Evolutionary conservation across 805 yeast species (phyloP).

Genomic region (Candida gorgasii): DNA sequence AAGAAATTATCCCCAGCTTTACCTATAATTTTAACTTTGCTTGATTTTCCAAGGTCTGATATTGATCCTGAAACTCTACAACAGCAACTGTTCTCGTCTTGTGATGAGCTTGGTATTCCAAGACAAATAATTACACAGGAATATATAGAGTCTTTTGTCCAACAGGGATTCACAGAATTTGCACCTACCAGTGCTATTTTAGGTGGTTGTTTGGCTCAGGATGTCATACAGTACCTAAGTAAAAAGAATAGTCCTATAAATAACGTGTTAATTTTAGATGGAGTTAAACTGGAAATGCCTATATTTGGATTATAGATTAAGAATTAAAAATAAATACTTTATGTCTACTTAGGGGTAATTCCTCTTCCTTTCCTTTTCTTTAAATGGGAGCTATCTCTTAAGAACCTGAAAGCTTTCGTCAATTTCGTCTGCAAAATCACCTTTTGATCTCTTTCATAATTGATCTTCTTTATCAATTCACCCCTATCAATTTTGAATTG

Average conservation of each 20-base stretch:
- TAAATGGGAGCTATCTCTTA: conserved; percentile 41
- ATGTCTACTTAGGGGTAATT: conserved; percentile 28
- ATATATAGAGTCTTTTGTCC: conserved; percentile 40
- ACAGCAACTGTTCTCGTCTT: conserved; percentile 26
- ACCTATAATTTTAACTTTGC: conserved; percentile 59
- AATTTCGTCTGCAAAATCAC: conserved; percentile 27
- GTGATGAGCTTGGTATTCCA: conserved; percentile 42
- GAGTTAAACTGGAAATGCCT: conserved; percentile 71
- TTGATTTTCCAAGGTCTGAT: conserved; percentile 41
- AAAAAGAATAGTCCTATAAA: conserved; percentile 78
- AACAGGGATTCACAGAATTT: conserved; percentile 63
- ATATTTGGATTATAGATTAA: conserved; percentile 59
- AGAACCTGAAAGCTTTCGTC: conserved; percentile 33
- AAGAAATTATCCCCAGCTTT: conserved; percentile 55
- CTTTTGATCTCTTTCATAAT: conserved; percentile 24
- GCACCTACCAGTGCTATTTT: conserved; percentile 83
- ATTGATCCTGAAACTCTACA: conserved; percentile 32
- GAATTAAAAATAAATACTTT: background rate
- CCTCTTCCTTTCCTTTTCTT: conserved; percentile 45
- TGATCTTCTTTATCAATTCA: conserved; percentile 22
- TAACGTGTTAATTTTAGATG: conserved; percentile 78
- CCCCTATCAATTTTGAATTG: conserved; percentile 23
- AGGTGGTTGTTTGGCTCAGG: conserved; percentile 91
- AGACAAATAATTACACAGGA: conserved; percentile 40
- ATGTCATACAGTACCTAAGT: conserved; percentile 78